Evolutionary conservation across 345 rosid species (phyloP), one percentile per base, ranked within the genome.

Genomic region (Syzygium jambos): DNA sequence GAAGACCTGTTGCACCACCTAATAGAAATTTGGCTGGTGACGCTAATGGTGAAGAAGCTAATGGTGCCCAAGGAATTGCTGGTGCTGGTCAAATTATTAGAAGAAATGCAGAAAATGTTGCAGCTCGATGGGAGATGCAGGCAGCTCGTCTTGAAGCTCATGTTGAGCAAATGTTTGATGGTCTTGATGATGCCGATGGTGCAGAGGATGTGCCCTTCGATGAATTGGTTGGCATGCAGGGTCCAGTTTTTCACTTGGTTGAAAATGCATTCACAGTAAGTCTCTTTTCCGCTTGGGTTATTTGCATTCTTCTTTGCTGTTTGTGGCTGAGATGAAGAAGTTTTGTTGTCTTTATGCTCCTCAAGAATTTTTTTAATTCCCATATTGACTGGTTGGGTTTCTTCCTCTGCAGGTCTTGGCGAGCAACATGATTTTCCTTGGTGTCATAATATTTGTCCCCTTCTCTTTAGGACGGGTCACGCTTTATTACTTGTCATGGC

Each of bases 131-230:
- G 98, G 99, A 98, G 93, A 95, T 96, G 93, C 99, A 95, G 93
- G 99, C 99, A 83, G 99, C 98, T 89, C 98, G 99, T 90, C 95
- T 98, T 30, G 99, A 98, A 91, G 99, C 99, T 89, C 99, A 96
- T 89, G 98, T 98, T 86, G 99, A 98, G 88, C 99, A 96, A 91
- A 98, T 98, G 95, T 96, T 98, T 93, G 99, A 98, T 93, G 99
- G 98, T 61, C 89, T 98, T 91, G 99, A 98, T 52, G 99, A 96
- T 87, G 99, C 96, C 92, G 99, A 98, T 93, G 99, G 98, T 89
- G 99, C 99, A 15, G 99, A 98, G 93, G 99, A 98, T 87, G 99
- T 98, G 38, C 99, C 99, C 68, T 98, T 98, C 89, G 99, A 98
- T 80, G 99, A 98, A 93, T 96, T 98, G 86, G 99, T 96, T 85